Base-by-base conservation (phyloP, 768 basidiomycete genomes). In the Pleurotus platypus region DNA sequence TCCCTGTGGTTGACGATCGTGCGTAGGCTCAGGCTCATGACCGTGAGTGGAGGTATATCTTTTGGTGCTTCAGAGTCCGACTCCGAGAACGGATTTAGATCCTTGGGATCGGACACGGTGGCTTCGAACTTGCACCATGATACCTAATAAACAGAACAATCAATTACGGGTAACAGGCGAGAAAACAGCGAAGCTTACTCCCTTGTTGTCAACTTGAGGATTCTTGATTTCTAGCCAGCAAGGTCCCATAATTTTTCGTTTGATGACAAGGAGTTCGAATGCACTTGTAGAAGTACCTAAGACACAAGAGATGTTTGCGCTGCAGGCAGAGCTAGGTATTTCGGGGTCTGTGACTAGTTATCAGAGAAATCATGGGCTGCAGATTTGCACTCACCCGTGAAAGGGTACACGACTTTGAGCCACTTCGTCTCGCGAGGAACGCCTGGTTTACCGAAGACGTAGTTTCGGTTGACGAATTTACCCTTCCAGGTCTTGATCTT, bases 41-140 rank as follows among this genome's bases (percentile, higher is more conserved):
- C 80, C 0, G 92, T 98, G 56, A 99, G 69, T 0, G 95, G 92
- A 2, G 97, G 97, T 15, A 81, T 78, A 9, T 94, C 94, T 67
- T 83, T 87, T 0, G 90, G 87, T 1, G 87, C 87, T 20, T 73
- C 69, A 0, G 75, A 63, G 63, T 95, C 91, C 3, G 80, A 78
- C 50, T 95, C 91, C 0, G 83, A 64, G 68, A 95, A 85, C 0
- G 93, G 91, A 58, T 85, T 90, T 69, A 99, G 83, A 62, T 92
- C 86, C 64, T 97, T 96, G 1, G 95, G 94, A 63, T 94, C 82
- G 5, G 81, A 70, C 5, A 94, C 89, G 0, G 83, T 85, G 15
- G 83, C 89, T 72, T 99, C 96, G 11, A 98, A 74, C 72, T 95
- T 95, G 66, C 95, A 98, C 97, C 97, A 99, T 1, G 97, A 96